Conservation (phyloP, 768 basidiomycete species). For the Mycena venus region DNA sequence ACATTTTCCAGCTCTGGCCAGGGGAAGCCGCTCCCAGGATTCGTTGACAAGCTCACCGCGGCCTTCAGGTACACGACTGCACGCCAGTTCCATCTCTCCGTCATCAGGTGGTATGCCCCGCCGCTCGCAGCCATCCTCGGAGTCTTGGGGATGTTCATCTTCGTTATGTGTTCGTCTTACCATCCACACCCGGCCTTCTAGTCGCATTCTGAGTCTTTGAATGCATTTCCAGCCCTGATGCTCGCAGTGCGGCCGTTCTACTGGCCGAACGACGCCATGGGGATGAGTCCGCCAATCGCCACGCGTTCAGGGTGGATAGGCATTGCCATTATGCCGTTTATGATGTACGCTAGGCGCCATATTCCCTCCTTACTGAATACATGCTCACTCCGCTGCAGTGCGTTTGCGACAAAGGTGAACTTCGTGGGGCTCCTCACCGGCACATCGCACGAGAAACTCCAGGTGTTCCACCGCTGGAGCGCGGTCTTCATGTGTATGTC, state of each 20-base stretch:
- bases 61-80: conserved; percentile 34
- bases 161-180: conserved; percentile 35
- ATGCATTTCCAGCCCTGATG: conserved; percentile 32
- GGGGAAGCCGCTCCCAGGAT: background rate
- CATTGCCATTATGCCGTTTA: conserved; percentile 51
- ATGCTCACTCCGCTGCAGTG: conserved; percentile 26
- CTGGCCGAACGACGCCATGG: conserved; percentile 46
- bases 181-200: no score
- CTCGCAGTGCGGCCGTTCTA: conserved; percentile 45
- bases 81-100: conserved; percentile 37
- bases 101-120: conserved; percentile 43
- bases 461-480: conserved; percentile 52
- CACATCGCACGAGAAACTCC: conserved; percentile 51
- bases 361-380: background rate
- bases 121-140: conserved; percentile 42
- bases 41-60: conserved; percentile 35
- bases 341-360: conserved; percentile 41
- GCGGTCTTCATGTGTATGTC: conserved; percentile 49
- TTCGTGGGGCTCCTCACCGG: conserved; percentile 46
- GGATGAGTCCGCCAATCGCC: conserved; percentile 46
- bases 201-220: no score
- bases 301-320: conserved; percentile 50
- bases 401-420: conserved; percentile 50
- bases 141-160: conserved; percentile 37
- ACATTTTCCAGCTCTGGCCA: background rate